Evolutionary conservation across 2,329 filamentous ascomycete genomes (phyloP).

Genomic region (Sporothrix humicola): DNA sequence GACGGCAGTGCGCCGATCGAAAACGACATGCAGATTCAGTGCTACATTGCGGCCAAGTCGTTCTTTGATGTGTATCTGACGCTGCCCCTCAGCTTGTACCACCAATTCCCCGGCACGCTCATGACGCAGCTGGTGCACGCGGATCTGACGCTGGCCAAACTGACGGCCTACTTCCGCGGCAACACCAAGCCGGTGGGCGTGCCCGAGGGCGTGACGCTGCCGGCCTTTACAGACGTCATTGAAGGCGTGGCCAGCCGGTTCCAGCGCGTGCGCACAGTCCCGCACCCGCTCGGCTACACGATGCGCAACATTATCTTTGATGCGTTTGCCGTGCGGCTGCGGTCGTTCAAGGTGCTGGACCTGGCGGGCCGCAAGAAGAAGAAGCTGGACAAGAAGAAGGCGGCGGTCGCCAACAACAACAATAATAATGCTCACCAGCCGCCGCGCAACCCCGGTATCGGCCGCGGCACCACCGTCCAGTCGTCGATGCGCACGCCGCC

Average conservation of each 20-base stretch:
- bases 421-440: neutral
- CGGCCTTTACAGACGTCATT: constrained; percentile 36
- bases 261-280: constrained; percentile 26
- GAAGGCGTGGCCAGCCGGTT: constrained; percentile 37
- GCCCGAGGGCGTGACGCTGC: constrained; percentile 33
- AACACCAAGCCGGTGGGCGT: constrained; percentile 28
- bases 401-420: neutral
- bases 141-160: constrained; percentile 38
- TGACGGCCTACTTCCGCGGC: constrained; percentile 38
- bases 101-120: constrained; percentile 35
- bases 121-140: constrained; percentile 38
- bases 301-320: constrained; percentile 37
- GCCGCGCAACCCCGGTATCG: too few species aligned
- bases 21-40: constrained; percentile 33
- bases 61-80: constrained; percentile 38
- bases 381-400: constrained; percentile 10
- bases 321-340: constrained; percentile 37
- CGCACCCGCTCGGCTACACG: constrained; percentile 36
- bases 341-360: constrained; percentile 37
- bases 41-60: constrained; percentile 33
- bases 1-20: constrained; percentile 7
- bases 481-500: neutral
- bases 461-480: too few species aligned
- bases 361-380: constrained; percentile 30
- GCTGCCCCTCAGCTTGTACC: constrained; percentile 34